Evolutionary conservation across 176 grass and related monocot genomes (phyloP), one percentile per base, ranked within the genome.

Genomic region (Oryza glaberrima): DNA sequence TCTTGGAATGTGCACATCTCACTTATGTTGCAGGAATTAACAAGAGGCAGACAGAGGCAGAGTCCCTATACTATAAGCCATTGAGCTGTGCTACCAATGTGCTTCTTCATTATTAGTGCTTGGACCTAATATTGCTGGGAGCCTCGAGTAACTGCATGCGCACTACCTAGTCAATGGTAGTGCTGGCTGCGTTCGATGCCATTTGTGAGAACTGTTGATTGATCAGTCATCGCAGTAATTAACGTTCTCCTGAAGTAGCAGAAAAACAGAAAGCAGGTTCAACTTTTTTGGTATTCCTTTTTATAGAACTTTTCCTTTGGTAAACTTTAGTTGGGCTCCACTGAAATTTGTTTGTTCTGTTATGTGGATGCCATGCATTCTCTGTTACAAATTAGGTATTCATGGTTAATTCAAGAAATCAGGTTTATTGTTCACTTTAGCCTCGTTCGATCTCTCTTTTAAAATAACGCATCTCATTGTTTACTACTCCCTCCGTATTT

Each of bases 141-240:
- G 30, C 47, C 14, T 65, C 10, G 49, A 34, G 52, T 19, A 49
- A 69, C 38, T 51, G 32, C 30, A 32, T 32, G 30, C 69, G 67
- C 69, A 65, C 45, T 70, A 74, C 4, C 45, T 32, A 32, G 72
- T 84, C 72, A 81, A 75, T 75, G 32, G 14, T 28, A 43, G 41
- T 83, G 87, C 76, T 35, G 47, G 63, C 69, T 69, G 82, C 76
- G 70, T 80, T 45, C 47, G 87, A 84, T 63, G 44, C 81, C 81
- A 80, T 46, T 75, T 68, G 4, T n/a, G 69, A 17, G 0, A 28
- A 73, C 48, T 41, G 47, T 47, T 28, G 20, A 77, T 54, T 17
- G 28, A 20, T 58, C 32, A 34, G 81, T 68, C 60, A 40, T 7
- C 13, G 43, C 65, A 65, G 56, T 34, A 83, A 88, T 78, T 73